Percentiles rank a stretch among this genome's conserved stretches.
Conservation (phyloP, 768 basidiomycete genomes). For the Tephrocybe sp. region DNA sequence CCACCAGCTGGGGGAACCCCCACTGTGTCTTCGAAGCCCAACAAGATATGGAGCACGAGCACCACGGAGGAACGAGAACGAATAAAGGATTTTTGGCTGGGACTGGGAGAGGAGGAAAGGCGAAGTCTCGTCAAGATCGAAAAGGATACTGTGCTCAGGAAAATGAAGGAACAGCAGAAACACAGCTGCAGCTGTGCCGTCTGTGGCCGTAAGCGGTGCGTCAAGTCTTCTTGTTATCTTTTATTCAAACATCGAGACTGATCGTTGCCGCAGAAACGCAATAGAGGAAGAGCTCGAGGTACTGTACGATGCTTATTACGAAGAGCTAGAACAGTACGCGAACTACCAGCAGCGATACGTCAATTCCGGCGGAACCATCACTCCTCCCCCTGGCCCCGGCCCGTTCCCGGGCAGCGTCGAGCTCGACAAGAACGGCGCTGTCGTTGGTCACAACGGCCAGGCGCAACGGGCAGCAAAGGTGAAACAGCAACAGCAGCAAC, state of each 20-base stretch:
- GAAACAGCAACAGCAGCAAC: constrained; percentile 17
- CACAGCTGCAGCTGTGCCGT: constrained; percentile 95
- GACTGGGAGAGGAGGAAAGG: constrained; percentile 87
- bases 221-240: constrained; percentile 25
- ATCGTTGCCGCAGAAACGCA: constrained; percentile 63
- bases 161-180: constrained; percentile 99
- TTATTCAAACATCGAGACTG: constrained; percentile 9
- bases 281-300: constrained; percentile 99
- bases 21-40: constrained; percentile 44
- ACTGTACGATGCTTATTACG: constrained; percentile 99
- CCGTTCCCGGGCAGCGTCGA: constrained; percentile 99
- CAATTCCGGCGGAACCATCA: constrained; percentile 82
- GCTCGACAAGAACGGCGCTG: constrained; percentile 85
- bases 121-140: constrained; percentile 93
- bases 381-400: constrained; percentile 93
- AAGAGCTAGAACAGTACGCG: constrained; percentile 99
- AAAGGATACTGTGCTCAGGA: constrained; percentile 94
- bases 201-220: constrained; percentile 94
- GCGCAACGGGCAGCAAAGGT: constrained; percentile 8
- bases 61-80: constrained; percentile 92
- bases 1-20: constrained; percentile 33
- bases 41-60: constrained; percentile 94
- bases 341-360: constrained; percentile 96
- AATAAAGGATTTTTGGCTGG: constrained; percentile 98
- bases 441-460: constrained; percentile 37